phyloP scores from a whole-genome alignment of 192 early-diverging fungal genomes.

The Linderina pennispora region DNA sequence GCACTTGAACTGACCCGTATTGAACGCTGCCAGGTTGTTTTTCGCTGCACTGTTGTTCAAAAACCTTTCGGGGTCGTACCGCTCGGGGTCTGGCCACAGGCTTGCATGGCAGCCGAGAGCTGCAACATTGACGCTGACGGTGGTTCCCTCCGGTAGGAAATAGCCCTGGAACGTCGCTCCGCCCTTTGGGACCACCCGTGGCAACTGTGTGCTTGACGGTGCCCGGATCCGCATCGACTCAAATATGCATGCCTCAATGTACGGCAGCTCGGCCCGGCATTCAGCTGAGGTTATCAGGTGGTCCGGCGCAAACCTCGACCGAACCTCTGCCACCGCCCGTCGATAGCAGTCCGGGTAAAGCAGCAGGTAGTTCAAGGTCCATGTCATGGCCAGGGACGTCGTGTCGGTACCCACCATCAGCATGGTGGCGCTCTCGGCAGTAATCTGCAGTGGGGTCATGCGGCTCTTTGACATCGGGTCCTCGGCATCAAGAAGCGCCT shows the following conservation, averaged over 20 bases:
- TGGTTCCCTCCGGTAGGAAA: neutral
- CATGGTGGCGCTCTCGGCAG: neutral
- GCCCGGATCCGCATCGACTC: neutral
- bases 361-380: neutral
- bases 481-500: neutral
- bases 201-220: neutral
- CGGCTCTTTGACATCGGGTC: neutral
- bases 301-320: neutral
- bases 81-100: neutral
- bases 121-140: neutral
- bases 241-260: neutral
- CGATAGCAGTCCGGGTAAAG: neutral
- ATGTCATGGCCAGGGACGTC: neutral
- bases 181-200: neutral
- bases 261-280: neutral
- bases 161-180: neutral
- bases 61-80: neutral
- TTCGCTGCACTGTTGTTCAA: neutral
- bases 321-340: neutral
- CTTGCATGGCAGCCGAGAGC: neutral
- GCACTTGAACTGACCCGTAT: neutral
- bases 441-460: neutral
- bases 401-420: neutral
- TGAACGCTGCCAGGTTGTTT: neutral
- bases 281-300: neutral